Percentiles rank a stretch among this genome's conserved stretches.
These are phyloP conservation scores for Arthrobotrys megalospora DNA, from an alignment of 2,329 filamentous ascomycete species.

Conservation along the genomic window DNA sequence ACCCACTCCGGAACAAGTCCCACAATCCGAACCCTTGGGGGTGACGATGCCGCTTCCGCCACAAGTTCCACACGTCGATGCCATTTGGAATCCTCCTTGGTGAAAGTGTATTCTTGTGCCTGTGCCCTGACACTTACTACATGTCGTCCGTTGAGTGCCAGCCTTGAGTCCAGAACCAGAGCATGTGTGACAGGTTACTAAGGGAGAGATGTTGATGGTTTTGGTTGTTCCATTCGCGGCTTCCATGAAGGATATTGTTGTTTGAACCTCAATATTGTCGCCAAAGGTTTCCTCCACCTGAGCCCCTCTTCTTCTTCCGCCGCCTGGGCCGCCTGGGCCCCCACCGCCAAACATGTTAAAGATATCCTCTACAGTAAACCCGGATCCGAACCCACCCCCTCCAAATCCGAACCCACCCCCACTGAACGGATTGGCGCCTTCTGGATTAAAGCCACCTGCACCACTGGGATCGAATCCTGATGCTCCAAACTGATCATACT, in stretches of 20 bases:
- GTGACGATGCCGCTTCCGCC: constrained; percentile 82
- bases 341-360: constrained; percentile 81
- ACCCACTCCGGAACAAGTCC: constrained; percentile 83
- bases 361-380: constrained; percentile 96
- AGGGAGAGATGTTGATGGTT: constrained; percentile 86
- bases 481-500: constrained; percentile 90
- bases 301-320: constrained; percentile 71
- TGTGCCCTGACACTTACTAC: constrained; percentile 85
- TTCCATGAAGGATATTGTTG: constrained; percentile 94
- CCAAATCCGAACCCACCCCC: constrained; percentile 71
- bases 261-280: constrained; percentile 94
- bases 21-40: constrained; percentile 85
- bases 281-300: constrained; percentile 85
- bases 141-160: constrained; percentile 80
- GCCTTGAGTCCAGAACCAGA: constrained; percentile 86
- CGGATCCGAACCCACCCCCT: constrained; percentile 80
- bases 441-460: constrained; percentile 71
- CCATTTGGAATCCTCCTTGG: constrained; percentile 96
- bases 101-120: constrained; percentile 90
- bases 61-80: constrained; percentile 86
- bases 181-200: constrained; percentile 86
- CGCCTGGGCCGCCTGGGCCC: constrained; percentile 68
- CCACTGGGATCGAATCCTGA: constrained; percentile 84
- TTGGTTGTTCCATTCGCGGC: constrained; percentile 91
- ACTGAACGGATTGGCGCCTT: constrained; percentile 76